Conservation (phyloP, 768 basidiomycete species). For the Crucibulum laeve region DNA sequence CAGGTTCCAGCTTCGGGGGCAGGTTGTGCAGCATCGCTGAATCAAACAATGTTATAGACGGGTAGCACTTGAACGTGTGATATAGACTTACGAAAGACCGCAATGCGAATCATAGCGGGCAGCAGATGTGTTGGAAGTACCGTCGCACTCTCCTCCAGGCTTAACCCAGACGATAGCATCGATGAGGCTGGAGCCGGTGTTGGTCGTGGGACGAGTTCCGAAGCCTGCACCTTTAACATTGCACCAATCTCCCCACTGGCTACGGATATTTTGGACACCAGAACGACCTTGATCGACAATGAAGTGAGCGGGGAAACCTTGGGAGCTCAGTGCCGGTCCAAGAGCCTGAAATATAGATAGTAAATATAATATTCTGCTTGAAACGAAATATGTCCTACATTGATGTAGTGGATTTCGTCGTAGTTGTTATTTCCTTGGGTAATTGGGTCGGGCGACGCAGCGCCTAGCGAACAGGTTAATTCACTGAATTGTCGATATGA, state of each 20-base stretch:
- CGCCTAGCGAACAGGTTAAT: constrained; percentile 31
- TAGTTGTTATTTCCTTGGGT: constrained; percentile 58
- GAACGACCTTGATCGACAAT: constrained; percentile 67
- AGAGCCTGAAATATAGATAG: constrained; percentile 31
- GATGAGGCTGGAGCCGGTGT: constrained; percentile 48
- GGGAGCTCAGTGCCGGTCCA: constrained; percentile 34
- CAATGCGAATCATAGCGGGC: constrained; percentile 51
- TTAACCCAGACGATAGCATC: constrained; percentile 66
- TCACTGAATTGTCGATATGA: constrained; percentile 8
- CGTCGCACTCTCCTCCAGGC: constrained; percentile 66
- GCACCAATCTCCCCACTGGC: constrained; percentile 65
- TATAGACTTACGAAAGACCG: constrained; percentile 34
- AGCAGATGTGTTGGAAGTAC: constrained; percentile 52
- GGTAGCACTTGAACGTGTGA: background rate
- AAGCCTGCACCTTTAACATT: constrained; percentile 64
- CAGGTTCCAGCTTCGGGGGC: constrained; percentile 63
- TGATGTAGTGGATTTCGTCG: constrained; percentile 58
- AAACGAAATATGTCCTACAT: constrained; percentile 21
- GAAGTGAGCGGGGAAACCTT: constrained; percentile 56
- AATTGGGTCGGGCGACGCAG: constrained; percentile 53
- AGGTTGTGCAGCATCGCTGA: constrained; percentile 47
- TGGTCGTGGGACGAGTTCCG: constrained; percentile 53
- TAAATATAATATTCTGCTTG: background rate
- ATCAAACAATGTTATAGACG: constrained; percentile 1
- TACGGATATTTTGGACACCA: constrained; percentile 57